phyloP scores from a whole-genome alignment of 805 yeast genomes.

The Saccharomyces paradoxus region DNA sequence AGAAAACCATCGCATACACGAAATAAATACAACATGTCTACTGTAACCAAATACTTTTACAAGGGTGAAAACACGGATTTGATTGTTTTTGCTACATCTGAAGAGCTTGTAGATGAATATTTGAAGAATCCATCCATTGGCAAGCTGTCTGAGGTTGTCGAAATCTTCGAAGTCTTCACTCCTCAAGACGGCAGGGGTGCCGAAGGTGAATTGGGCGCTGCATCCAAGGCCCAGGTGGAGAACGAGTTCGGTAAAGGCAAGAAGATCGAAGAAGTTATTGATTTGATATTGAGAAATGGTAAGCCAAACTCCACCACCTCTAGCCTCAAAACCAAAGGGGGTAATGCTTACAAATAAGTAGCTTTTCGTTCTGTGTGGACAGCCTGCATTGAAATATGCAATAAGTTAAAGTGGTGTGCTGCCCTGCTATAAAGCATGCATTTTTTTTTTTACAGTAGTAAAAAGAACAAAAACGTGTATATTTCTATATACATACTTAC shows the following conservation, averaged over 20 bases:
- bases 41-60: constrained; percentile 47
- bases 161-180: constrained; percentile 56
- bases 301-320: constrained; percentile 34
- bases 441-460: neutral
- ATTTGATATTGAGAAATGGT: constrained; percentile 54
- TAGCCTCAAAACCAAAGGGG: neutral
- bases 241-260: constrained; percentile 58
- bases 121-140: constrained; percentile 34
- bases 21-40: constrained; percentile 16
- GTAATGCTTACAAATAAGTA: neutral
- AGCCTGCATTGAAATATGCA: neutral
- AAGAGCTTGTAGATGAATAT: constrained; percentile 36
- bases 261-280: constrained; percentile 48
- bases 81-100: constrained; percentile 53
- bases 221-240: constrained; percentile 54
- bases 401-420: neutral
- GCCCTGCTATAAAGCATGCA: neutral
- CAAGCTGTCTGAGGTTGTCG: constrained; percentile 47
- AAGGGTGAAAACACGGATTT: constrained; percentile 61
- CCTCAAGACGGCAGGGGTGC: constrained; percentile 55
- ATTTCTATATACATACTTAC: neutral
- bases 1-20: neutral
- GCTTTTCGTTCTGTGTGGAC: neutral
- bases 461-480: neutral
- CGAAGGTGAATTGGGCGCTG: constrained; percentile 65